A percentile compares a stretch with the other conserved stretches of the same genome.
Conservation (phyloP, 163 green algal species). For the Scenedesmus sp. region DNA sequence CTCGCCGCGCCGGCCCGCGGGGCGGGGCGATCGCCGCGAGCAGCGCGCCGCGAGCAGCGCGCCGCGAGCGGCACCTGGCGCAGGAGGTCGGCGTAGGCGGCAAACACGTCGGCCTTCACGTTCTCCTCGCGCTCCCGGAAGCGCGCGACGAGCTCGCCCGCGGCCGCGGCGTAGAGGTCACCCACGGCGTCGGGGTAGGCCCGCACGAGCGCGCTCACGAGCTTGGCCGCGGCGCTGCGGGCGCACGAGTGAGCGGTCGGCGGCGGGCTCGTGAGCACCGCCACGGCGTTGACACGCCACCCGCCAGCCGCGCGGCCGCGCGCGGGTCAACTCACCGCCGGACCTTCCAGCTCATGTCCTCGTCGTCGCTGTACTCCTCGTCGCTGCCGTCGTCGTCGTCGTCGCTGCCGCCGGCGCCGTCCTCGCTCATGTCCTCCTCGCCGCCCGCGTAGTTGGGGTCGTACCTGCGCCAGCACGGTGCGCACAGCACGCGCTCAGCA, state of each 20-base stretch:
- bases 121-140: slow-evolving; percentile 95
- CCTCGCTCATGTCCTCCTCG: slow-evolving; percentile 40
- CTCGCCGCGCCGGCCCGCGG: no score
- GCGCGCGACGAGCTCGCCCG: slow-evolving; percentile 64
- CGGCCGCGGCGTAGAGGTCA: slow-evolving; percentile 57
- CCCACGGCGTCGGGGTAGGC: slow-evolving; percentile 76
- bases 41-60: not conserved
- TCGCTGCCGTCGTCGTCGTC: slow-evolving; percentile 60
- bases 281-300: no score
- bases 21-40: no score
- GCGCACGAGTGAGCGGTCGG: not conserved
- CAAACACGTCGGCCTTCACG: slow-evolving; percentile 91
- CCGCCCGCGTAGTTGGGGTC: slow-evolving; percentile 64
- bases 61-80: slow-evolving; percentile 11
- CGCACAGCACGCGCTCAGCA: no score
- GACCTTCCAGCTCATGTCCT: slow-evolving; percentile 97
- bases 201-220: slow-evolving; percentile 69
- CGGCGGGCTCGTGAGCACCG: not conserved
- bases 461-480: slow-evolving; percentile 35
- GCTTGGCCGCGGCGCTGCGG: slow-evolving; percentile 76
- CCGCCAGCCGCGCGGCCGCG: no score
- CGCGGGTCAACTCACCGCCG: slow-evolving; percentile 44
- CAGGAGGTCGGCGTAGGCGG: slow-evolving; percentile 80
- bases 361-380: slow-evolving; percentile 84
- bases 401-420: slow-evolving; percentile 39